phyloP scores from a whole-genome alignment of 169 alveolate genomes.

The Plasmodium chabaudi region DNA sequence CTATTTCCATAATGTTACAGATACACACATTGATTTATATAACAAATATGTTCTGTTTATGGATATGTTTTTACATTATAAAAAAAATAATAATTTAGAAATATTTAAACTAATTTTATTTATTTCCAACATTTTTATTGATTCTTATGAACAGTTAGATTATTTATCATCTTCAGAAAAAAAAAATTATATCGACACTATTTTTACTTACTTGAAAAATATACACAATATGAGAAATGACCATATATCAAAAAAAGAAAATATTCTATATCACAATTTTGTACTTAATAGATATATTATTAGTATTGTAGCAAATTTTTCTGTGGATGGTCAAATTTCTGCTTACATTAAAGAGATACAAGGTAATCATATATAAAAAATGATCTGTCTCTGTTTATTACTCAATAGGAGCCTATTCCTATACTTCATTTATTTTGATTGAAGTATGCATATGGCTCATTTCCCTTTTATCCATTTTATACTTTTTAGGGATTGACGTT shows the following conservation, averaged over 20 bases:
- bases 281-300: conserved; percentile 67
- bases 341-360: conserved; percentile 30
- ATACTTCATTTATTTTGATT: too few relatives aligned
- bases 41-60: conserved; percentile 36
- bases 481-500: conserved; percentile 20
- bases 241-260: conserved; percentile 38
- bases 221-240: conserved; percentile 40
- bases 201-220: conserved; percentile 45
- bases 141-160: conserved; percentile 64
- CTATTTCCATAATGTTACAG: conserved; percentile 46
- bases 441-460: background rate
- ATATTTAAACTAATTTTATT: conserved; percentile 68
- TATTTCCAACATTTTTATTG: conserved; percentile 70
- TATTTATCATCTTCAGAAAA: conserved; percentile 45
- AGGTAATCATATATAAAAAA: conserved; percentile 27
- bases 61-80: conserved; percentile 68
- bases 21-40: conserved; percentile 32
- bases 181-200: conserved; percentile 36
- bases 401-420: too few relatives aligned
- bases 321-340: conserved; percentile 14
- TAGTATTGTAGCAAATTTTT: conserved; percentile 70
- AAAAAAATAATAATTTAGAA: conserved; percentile 49
- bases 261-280: conserved; percentile 65
- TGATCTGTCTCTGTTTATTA: too few relatives aligned
- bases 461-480: background rate